A percentile compares a stretch with the other conserved stretches of the same genome.
phyloP scores from a whole-genome alignment of 2,329 filamentous ascomycete genomes.

The Diaporthe batatas region DNA sequence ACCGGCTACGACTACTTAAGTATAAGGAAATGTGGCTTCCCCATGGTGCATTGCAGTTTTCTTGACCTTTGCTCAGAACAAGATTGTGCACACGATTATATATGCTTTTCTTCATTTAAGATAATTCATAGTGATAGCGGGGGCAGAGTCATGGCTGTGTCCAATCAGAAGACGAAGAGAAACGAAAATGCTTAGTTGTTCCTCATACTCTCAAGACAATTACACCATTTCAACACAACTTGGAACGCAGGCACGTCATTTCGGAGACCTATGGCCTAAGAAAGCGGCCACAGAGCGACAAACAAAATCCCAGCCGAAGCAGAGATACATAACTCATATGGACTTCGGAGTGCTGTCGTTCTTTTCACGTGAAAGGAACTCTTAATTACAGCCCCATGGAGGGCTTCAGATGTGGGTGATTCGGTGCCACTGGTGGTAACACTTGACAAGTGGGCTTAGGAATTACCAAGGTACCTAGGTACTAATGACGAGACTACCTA shows the following conservation, averaged over 20 bases:
- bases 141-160: too few relatives aligned
- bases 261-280: neutral
- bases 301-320: neutral
- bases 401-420: neutral
- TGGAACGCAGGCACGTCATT: neutral
- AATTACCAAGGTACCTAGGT: too few relatives aligned
- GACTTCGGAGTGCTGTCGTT: neutral
- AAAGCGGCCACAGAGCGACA: neutral
- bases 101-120: too few relatives aligned
- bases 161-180: too few relatives aligned
- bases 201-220: neutral
- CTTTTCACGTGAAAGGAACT: neutral
- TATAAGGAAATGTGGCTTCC: neutral
- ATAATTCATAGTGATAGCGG: neutral
- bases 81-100: neutral
- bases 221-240: neutral
- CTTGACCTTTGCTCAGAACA: neutral
- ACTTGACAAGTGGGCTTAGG: neutral
- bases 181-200: too few relatives aligned
- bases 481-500: too few relatives aligned
- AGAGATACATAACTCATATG: neutral
- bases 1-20: neutral
- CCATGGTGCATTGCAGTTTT: neutral
- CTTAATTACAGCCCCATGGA: too few relatives aligned
- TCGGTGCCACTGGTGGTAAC: neutral